phyloP scores from a whole-genome alignment of 306 rosid species.

The Macrotyloma uniflorum region DNA sequence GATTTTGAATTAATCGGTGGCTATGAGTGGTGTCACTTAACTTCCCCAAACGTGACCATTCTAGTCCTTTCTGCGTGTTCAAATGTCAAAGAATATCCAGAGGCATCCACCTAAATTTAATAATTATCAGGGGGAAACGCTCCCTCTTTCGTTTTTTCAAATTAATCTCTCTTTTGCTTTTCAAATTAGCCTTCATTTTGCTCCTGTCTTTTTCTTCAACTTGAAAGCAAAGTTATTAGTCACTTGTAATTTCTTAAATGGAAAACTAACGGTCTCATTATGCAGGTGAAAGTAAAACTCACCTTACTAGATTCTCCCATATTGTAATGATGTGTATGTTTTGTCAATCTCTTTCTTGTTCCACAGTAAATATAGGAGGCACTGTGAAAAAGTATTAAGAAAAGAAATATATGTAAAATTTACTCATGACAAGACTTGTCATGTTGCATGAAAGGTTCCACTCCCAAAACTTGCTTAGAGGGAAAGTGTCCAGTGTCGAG shows the following conservation, averaged over 20 bases:
- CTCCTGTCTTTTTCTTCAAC: constrained; percentile 28
- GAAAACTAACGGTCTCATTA: constrained; percentile 27
- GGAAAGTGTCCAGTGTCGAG: constrained; percentile 31
- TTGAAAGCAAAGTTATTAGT: not conserved
- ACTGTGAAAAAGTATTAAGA: too few relatives aligned
- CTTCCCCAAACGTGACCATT: constrained; percentile 24
- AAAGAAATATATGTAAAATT: not conserved
- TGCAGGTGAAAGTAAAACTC: too few relatives aligned
- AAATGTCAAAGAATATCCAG: constrained; percentile 40
- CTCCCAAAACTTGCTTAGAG: constrained; percentile 13
- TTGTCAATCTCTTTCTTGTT: not conserved
- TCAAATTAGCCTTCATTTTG: constrained; percentile 2
- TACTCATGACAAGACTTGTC: not conserved
- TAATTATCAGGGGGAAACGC: constrained; percentile 24
- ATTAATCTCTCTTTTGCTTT: not conserved
- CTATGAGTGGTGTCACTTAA: constrained; percentile 18
- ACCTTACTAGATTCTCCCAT: too few relatives aligned
- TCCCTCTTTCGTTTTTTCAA: not conserved
- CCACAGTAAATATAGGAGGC: not conserved
- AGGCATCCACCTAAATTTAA: constrained; percentile 22
- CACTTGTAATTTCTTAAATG: not conserved
- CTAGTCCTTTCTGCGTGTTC: not conserved
- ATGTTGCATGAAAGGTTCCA: constrained; percentile 12
- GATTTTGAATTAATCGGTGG: constrained; percentile 12
- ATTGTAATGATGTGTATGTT: not conserved